Percentiles rank a stretch among this genome's conserved stretches.
phyloP scores from a whole-genome alignment of 805 yeast genomes.

The Schizosaccharomyces octosporus region DNA sequence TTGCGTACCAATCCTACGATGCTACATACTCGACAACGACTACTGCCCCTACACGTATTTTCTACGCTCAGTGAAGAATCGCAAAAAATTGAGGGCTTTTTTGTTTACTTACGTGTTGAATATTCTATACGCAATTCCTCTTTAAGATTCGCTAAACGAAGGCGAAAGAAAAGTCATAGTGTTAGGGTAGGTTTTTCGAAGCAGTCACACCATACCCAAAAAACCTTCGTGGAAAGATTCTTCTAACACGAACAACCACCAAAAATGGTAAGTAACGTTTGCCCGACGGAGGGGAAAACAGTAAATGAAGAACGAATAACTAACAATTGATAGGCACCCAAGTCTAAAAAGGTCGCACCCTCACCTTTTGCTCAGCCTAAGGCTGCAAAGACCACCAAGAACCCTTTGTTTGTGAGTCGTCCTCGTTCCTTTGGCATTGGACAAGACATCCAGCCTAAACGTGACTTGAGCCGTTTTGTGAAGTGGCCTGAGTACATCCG shows the following conservation, averaged over 20 bases:
- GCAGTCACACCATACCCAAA: background rate
- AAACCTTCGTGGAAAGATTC: background rate
- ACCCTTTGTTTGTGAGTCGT: conserved; percentile 72
- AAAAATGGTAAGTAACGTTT: background rate
- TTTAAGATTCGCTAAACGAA: no score
- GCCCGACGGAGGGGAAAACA: background rate
- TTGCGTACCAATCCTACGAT: no score
- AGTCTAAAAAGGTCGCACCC: conserved; percentile 79
- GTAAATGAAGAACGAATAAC: background rate
- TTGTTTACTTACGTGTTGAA: no score
- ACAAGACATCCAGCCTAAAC: conserved; percentile 78
- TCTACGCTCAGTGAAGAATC: no score
- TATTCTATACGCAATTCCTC: no score
- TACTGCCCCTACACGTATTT: no score
- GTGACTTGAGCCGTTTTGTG: conserved; percentile 89
- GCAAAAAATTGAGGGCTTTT: no score
- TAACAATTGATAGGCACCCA: conserved; percentile 18
- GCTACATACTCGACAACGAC: no score
- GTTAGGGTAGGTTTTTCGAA: background rate
- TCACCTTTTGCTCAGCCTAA: conserved; percentile 77
- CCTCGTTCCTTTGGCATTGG: conserved; percentile 87
- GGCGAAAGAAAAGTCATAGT: no score
- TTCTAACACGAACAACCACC: background rate
- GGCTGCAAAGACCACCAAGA: conserved; percentile 26
- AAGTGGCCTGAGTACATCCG: conserved; percentile 98